Evolutionary conservation across 352 stramenopile genomes (phyloP).

Genomic region (Pythium sp.): DNA sequence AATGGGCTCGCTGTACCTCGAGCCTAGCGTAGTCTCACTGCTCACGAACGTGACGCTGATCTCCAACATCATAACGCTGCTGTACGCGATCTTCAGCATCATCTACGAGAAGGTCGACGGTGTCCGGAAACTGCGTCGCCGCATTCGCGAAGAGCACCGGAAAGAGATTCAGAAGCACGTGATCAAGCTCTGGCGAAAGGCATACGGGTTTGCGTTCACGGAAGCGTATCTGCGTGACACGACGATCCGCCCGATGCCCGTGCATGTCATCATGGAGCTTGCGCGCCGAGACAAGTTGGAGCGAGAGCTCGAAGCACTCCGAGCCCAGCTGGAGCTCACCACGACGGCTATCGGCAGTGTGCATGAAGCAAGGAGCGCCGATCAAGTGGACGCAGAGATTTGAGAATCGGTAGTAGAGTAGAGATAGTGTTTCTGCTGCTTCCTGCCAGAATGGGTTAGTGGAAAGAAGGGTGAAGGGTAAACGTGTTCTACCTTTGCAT

Average conservation of each 20-base stretch:
- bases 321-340: slow-evolving; percentile 40
- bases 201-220: slow-evolving; percentile 50
- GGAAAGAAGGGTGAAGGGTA: no score
- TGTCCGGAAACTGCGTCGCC: slow-evolving; percentile 23
- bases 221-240: slow-evolving; percentile 54
- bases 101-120: slow-evolving; percentile 55
- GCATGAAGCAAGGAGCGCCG: not conserved
- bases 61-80: slow-evolving; percentile 50
- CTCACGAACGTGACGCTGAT: slow-evolving; percentile 53
- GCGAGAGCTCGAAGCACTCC: slow-evolving; percentile 34
- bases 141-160: slow-evolving; percentile 42
- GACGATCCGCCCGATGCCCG: slow-evolving; percentile 43
- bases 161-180: slow-evolving; percentile 42
- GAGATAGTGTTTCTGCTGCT: not conserved
- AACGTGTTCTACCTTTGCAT: no score
- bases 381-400: slow-evolving; percentile 15
- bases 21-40: slow-evolving; percentile 36
- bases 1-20: slow-evolving; percentile 51
- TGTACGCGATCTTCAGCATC: slow-evolving; percentile 52
- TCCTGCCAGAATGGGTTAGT: no score
- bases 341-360: slow-evolving; percentile 11
- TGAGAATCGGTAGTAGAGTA: not conserved
- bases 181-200: slow-evolving; percentile 54
- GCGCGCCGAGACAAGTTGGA: slow-evolving; percentile 39
- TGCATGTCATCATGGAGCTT: slow-evolving; percentile 60